Base-by-base conservation (phyloP, 2,329 filamentous ascomycete genomes). In the Ophiostoma himal-ulmi region DNA sequence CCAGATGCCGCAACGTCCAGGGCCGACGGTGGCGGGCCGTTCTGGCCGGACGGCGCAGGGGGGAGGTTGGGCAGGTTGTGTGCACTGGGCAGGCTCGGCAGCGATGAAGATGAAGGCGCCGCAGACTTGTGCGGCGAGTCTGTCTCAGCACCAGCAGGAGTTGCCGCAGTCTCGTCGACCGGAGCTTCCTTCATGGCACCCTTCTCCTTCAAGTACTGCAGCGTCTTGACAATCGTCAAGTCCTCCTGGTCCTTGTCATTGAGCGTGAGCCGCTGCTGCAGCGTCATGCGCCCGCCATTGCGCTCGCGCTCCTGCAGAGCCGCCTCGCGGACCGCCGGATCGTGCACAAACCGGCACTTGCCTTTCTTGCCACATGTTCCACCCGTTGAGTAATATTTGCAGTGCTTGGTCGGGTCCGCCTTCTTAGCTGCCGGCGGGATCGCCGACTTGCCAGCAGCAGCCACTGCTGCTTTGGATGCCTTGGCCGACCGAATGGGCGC, bases 321-420 rank as follows among this genome's bases (percentile, higher is more conserved):
- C 74, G 86, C 86, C 75, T 88, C 86, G 74, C 88, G 83, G 71
- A 88, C 85, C 73, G 85, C 84, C 22, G 84, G 83, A 77, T 90
- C 88, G 78, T 90, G 88, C 73, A 89, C 86, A 80, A 90, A 90
- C 80, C 88, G 88, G 82, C 88, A 90, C 87, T 90, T 90, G 86
- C 87, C 86, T 84, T 89, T 89, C 83, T 90, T 90, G 69, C 88
- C 88, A 79, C 88, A 90, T 71, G 83, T 88, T 72, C 88, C 88
- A 74, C 88, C 88, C 69, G 88, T 90, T 54, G 88, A 88, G 77
- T 86, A 90, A 78, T 90, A 90, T 79, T 90, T 90, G 85, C 88
- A 90, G 76, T 89, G 88, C 73, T 85, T 87, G 68, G 85, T 83
- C 60, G 88, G 83, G 75, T 89, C 87, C 68, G 87, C 87, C 76